Evolutionary conservation across 1,139 yeast genomes (phyloP), one percentile per base, ranked within the genome.

Genomic region (Scheffersomyces parashehatae): DNA sequence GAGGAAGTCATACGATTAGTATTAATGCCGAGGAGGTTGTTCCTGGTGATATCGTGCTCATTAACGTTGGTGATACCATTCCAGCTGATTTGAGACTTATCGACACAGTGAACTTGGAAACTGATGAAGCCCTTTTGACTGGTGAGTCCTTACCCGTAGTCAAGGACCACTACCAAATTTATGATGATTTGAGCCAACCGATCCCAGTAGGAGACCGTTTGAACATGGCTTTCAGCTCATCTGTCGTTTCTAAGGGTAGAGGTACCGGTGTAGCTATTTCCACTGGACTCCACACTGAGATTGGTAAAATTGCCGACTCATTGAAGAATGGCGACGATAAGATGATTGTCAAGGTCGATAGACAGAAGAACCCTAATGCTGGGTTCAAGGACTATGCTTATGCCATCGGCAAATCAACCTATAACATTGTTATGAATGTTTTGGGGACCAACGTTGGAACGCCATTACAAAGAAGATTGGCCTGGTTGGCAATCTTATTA

Each of bases 81-180:
- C 78, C 82, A 13, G 82, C 82, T 4, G 83, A 78, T 53, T 55
- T 75, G 47, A 62, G 82, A 44, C 56, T 75, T 12, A 49, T 69
- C 31, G 67, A 63, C 24, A 48, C 64, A 39, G 67, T 70, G 57
- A 65, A 69, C 42, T 67, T 75, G 50, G 73, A 74, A 47, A 74
- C 79, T 38, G 83, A 79, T 51, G 76, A 77, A 49, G 74, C 83
- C 6, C 65, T 77, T 34, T 63, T 79, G 38, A 79, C 83, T 2
- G 83, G 83, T 46, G 83, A 78, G 53, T 72, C 81, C 0, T 65
- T 72, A 39, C 77, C 79, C 12, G 64, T 74, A 2, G 56, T 56
- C 20, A 74, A 74, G 49, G 52, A 59, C 29, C 59, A 53, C 15
- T 40, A 43, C 2, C 56, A 61, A 2, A 58, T 66, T 12, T 65